Evolutionary conservation across 2,329 filamentous ascomycete genomes (phyloP).

Genomic region (Cercospora nicotianae): DNA sequence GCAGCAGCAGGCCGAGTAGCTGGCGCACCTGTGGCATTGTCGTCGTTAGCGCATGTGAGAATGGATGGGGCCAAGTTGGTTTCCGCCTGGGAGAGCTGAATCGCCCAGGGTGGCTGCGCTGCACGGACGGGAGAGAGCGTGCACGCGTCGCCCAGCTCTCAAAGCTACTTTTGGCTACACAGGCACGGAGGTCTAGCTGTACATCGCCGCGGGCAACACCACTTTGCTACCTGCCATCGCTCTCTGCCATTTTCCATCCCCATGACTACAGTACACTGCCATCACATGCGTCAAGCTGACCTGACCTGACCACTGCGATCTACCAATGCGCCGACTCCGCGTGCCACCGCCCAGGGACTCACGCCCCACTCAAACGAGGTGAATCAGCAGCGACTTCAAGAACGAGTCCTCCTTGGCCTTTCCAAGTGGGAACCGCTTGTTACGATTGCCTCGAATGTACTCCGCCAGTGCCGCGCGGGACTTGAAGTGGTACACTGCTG

Average conservation of each 20-base stretch:
- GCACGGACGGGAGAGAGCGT: not conserved
- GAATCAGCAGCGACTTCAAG: constrained; percentile 22
- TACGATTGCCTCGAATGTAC: constrained; percentile 18
- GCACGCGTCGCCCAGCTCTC: not conserved
- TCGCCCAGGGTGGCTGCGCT: not conserved
- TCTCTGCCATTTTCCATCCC: not conserved
- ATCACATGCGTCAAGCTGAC: not conserved
- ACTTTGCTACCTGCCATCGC: not conserved
- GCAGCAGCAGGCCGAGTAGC: constrained; percentile 24
- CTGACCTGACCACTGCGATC: not conserved
- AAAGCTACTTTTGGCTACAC: not conserved
- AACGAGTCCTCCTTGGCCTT: constrained; percentile 26
- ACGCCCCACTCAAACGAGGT: constrained; percentile 10
- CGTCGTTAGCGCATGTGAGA: constrained; percentile 8
- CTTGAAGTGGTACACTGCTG: constrained; percentile 7
- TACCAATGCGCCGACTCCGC: not conserved
- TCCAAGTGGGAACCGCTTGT: constrained; percentile 23
- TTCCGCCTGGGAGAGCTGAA: not conserved
- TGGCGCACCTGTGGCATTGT: constrained; percentile 25
- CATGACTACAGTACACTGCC: not conserved
- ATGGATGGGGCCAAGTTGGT: constrained; percentile 2
- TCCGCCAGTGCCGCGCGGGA: constrained; percentile 15
- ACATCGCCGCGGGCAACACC: not conserved
- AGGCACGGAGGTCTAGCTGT: not conserved
- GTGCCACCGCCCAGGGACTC: not conserved